Percentiles rank a stretch among this genome's conserved stretches.
phyloP scores from a whole-genome alignment of 1,284 basidiomycete genomes.

The Afroboletus lepidellus region DNA sequence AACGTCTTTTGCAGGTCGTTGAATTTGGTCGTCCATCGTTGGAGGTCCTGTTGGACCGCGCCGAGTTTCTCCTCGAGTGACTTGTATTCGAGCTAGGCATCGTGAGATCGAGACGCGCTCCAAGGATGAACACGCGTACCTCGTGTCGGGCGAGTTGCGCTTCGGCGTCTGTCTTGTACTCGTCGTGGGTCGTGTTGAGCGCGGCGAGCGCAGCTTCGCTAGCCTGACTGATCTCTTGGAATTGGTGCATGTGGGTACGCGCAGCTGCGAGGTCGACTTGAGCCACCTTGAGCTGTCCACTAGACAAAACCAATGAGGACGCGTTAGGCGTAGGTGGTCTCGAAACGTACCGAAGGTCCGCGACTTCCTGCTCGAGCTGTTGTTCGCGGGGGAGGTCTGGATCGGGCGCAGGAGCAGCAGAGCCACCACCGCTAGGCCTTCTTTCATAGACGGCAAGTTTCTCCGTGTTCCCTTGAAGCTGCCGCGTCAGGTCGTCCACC shows the following conservation, averaged over 20 bases:
- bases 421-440: slow-evolving; percentile 40
- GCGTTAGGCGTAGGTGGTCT: not conserved
- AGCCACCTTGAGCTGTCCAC: slow-evolving; percentile 70
- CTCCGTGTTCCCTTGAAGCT: slow-evolving; percentile 76
- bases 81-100: slow-evolving; percentile 62
- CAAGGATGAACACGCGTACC: slow-evolving; percentile 42
- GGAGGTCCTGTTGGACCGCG: slow-evolving; percentile 56
- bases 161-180: slow-evolving; percentile 72
- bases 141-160: slow-evolving; percentile 62
- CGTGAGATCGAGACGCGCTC: not conserved
- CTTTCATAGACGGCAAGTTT: slow-evolving; percentile 87
- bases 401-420: slow-evolving; percentile 35
- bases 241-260: slow-evolving; percentile 74
- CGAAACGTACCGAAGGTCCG: slow-evolving; percentile 67
- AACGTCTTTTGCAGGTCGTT: slow-evolving; percentile 62
- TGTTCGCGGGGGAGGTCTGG: slow-evolving; percentile 65
- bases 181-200: slow-evolving; percentile 72
- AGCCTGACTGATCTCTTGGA: slow-evolving; percentile 79
- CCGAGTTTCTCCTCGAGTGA: slow-evolving; percentile 64
- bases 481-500: slow-evolving; percentile 66
- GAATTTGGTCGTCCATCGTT: slow-evolving; percentile 49
- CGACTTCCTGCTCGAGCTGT: slow-evolving; percentile 81
- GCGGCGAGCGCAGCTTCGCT: slow-evolving; percentile 75
- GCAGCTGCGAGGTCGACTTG: slow-evolving; percentile 74
- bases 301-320: slow-evolving; percentile 31